Conservation (phyloP, 148 eudicot genomes). For the Silene latifolia region DNA sequence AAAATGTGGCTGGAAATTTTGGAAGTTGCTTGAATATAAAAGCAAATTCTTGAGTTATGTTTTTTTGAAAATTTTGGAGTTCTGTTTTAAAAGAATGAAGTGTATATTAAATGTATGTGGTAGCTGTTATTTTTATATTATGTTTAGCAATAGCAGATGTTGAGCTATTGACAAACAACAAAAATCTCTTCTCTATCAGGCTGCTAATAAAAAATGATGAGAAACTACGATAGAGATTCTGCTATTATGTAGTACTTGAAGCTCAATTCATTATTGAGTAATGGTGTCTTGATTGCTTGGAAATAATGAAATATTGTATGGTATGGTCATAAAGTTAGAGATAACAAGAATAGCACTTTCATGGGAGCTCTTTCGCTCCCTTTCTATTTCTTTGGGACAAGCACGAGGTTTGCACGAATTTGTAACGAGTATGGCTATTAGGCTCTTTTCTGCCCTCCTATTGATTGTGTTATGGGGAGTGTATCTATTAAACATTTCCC, state of each 20-base stretch:
- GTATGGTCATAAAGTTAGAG: neutral
- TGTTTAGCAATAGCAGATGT: too few species aligned
- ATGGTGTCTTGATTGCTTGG: neutral
- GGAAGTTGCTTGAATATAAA: too few species aligned
- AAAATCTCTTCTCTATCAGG: neutral
- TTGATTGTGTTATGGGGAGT: neutral
- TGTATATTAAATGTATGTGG: too few species aligned
- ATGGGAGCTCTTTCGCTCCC: neutral
- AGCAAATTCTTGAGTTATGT: too few species aligned
- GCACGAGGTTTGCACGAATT: neutral
- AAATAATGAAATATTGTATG: neutral
- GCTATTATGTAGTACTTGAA: neutral
- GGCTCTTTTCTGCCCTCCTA: neutral
- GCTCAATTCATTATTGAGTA: neutral
- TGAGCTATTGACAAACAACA: neutral
- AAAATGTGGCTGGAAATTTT: too few species aligned
- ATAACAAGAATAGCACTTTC: neutral
- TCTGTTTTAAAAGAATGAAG: too few species aligned
- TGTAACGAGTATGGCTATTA: neutral
- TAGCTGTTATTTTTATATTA: too few species aligned
- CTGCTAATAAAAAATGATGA: neutral
- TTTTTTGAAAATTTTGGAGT: too few species aligned
- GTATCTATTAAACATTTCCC: neutral
- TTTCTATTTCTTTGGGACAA: neutral
- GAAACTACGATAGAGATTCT: neutral